Percentiles rank a stretch among this genome's conserved stretches.
Evolutionary conservation across 192 early-diverging fungal genomes (phyloP).

Genomic region (Coemansia sp.): DNA sequence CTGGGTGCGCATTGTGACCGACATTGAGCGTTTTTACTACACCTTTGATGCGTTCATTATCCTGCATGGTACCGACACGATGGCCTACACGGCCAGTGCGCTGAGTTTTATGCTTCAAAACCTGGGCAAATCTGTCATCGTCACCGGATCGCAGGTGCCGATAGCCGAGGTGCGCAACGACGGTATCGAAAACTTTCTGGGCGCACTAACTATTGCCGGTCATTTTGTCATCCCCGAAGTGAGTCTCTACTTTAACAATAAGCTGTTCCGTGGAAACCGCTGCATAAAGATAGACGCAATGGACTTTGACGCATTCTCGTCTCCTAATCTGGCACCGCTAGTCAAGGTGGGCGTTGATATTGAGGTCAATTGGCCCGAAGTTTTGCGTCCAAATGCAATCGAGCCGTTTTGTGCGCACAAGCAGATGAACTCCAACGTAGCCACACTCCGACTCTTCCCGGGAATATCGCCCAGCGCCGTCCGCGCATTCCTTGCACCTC

Average conservation of each 20-base stretch:
- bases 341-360: conserved; percentile 96
- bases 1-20: conserved; percentile 94
- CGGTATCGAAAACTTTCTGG: conserved; percentile 93
- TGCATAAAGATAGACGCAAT: conserved; percentile 73
- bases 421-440: conserved; percentile 80
- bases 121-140: conserved; percentile 94
- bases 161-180: conserved; percentile 97
- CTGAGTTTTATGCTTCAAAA: conserved; percentile 96
- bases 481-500: conserved; percentile 77
- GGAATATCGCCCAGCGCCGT: conserved; percentile 90
- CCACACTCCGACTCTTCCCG: conserved; percentile 86
- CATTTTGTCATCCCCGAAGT: conserved; percentile 98
- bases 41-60: conserved; percentile 95
- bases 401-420: conserved; percentile 83
- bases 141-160: conserved; percentile 97
- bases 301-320: conserved; percentile 82
- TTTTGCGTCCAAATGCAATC: conserved; percentile 81
- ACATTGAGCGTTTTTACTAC: conserved; percentile 93
- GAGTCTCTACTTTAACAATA: conserved; percentile 89
- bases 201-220: conserved; percentile 94
- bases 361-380: conserved; percentile 86
- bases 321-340: conserved; percentile 83
- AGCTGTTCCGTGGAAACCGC: conserved; percentile 89
- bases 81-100: conserved; percentile 83
- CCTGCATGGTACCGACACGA: conserved; percentile 89